phyloP scores from a whole-genome alignment of 208 protist species.

The Wallacemonas sp. region DNA sequence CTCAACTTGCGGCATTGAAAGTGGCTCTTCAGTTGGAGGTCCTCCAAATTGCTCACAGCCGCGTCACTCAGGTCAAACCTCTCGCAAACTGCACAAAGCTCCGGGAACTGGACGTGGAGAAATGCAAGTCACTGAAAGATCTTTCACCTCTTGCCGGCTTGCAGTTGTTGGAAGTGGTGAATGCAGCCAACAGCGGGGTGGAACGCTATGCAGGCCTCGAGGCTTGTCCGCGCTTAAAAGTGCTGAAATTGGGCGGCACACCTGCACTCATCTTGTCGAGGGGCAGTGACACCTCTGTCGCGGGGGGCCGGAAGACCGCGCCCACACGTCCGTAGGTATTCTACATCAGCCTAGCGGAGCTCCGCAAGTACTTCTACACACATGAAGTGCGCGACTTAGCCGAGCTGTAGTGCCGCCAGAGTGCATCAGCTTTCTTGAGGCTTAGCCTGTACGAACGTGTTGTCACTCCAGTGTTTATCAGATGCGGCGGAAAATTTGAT shows the following conservation, averaged over 20 bases:
- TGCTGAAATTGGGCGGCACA: not conserved
- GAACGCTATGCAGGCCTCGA: not conserved
- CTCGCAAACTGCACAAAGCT: not conserved
- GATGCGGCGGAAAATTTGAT: too few relatives aligned
- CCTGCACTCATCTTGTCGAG: too few relatives aligned
- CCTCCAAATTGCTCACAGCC: constrained; percentile 7
- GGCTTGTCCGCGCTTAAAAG: not conserved
- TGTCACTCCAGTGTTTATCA: too few relatives aligned
- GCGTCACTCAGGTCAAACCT: not conserved
- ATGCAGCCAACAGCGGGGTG: not conserved
- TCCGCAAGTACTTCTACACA: too few relatives aligned
- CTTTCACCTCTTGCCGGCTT: not conserved
- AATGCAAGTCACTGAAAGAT: not conserved
- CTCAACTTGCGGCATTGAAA: not conserved
- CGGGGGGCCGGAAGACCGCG: too few relatives aligned
- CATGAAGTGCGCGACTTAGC: too few relatives aligned
- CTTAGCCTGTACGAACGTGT: too few relatives aligned
- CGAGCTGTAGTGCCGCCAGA: too few relatives aligned
- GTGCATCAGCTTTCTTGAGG: too few relatives aligned
- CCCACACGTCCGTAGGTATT: too few relatives aligned
- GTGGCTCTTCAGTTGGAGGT: constrained; percentile 1
- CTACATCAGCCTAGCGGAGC: too few relatives aligned
- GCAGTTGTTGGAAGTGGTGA: not conserved
- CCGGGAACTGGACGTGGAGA: not conserved
- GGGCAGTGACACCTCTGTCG: too few relatives aligned